Conservation (phyloP, 1,284 basidiomycete genomes). For the Mycena citricolor region DNA sequence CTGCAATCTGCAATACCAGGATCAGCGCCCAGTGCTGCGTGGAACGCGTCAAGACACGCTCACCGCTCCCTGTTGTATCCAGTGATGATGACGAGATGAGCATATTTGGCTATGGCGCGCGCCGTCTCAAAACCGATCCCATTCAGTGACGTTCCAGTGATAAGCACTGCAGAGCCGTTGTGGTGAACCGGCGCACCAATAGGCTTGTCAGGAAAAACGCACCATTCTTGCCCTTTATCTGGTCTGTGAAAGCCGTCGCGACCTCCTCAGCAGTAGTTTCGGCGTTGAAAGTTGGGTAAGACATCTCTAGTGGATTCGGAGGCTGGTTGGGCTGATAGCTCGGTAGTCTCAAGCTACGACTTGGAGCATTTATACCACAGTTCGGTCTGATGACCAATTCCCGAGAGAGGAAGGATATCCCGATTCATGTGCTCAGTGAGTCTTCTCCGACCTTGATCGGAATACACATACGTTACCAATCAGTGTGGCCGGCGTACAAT, state of each 20-base stretch:
- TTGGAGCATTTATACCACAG: too few species aligned
- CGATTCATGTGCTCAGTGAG: too few species aligned
- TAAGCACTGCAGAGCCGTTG: constrained; percentile 3
- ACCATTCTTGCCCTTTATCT: constrained; percentile 11
- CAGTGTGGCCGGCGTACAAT: too few species aligned
- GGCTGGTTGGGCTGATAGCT: too few species aligned
- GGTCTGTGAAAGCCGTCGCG: neutral
- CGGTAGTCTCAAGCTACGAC: too few species aligned
- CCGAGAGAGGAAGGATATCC: too few species aligned
- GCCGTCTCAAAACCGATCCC: constrained; percentile 10
- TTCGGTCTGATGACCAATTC: too few species aligned
- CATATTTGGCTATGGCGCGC: constrained; percentile 9
- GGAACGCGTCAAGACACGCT: neutral
- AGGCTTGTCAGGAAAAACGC: neutral
- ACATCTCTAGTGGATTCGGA: too few species aligned
- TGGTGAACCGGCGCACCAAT: neutral
- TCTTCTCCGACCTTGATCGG: too few species aligned
- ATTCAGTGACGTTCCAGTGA: constrained; percentile 9
- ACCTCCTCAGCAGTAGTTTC: constrained; percentile 11
- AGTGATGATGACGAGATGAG: constrained; percentile 9
- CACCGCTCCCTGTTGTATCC: constrained; percentile 6
- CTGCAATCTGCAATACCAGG: neutral
- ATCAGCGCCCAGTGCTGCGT: neutral
- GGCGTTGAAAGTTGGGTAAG: constrained; percentile 2
- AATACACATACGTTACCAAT: too few species aligned